Base-by-base conservation (phyloP, 1,139 yeast species). In the Saccharomyces hybrid region DNA sequence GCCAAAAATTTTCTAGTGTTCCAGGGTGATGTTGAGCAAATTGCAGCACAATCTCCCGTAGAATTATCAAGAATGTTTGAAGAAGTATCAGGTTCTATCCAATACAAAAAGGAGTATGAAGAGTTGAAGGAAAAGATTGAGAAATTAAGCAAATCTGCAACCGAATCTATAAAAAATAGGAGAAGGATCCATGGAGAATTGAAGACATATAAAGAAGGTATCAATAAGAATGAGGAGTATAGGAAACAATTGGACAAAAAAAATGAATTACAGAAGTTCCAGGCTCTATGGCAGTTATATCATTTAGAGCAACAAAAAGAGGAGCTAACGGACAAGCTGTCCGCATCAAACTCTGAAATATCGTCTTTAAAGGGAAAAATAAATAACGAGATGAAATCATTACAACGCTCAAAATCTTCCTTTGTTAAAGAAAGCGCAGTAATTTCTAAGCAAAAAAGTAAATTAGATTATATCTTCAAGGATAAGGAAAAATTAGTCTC, bases 11-110 rank as follows among this genome's bases (percentile, higher is more conserved):
- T 93, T 66, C 73, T 93, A 59, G 98, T 95, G 14, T 91, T 93
- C 68, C 99, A 93, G 73, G 99, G 99, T 55, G 98, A 93, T 67
- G 96, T 93, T 50, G 99, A 93, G 68, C 86, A 85, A 61, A 84
- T 93, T 52, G 99, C 99, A 0, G 80, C 96, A 2, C 96, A 91
- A 67, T 83, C 93, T 0, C 82, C 98, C 0, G 71, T 73, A 48
- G 96, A 89, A 50, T 76, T 93, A 57, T 82, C 96, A 2, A 77
- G 74, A 50, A 71, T 91, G 59, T 74, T 95, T 54, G 99, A 93
- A 70, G 83, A 82, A 28, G 83, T 93, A 29, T 85, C 95, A 58
- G 96, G 97, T 0, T 86, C 96, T 0, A 72, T 73, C 5, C 95
- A 88, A 50, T 81, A 71, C 61, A 77, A 80, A 50, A 75, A 74